A percentile compares a stretch with the other conserved stretches of the same genome.
These are phyloP conservation scores for Francoa sonchifolia DNA, from an alignment of 441 rosid genomes.

Conservation along the genomic window DNA sequence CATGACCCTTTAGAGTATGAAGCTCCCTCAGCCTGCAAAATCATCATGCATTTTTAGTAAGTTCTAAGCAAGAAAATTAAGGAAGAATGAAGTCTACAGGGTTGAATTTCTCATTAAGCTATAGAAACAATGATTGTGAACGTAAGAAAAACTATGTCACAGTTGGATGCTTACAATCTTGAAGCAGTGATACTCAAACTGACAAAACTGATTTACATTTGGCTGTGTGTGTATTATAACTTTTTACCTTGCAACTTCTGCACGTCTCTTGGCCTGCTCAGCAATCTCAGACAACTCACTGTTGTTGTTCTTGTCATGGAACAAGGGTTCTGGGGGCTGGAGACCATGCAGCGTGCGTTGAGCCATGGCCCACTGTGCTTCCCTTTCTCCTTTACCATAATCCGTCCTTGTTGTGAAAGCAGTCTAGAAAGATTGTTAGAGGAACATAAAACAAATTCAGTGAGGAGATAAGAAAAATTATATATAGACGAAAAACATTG, in stretches of 20 bases:
- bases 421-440: too few species aligned
- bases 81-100: background rate
- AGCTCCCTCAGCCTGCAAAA: conserved; percentile 46
- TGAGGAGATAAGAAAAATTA: background rate
- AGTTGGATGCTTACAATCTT: too few species aligned
- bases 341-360: conserved; percentile 66
- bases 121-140: too few species aligned
- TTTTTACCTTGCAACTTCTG: too few species aligned
- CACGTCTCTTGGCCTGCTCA: conserved; percentile 53
- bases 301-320: conserved; percentile 31
- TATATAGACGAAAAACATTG: background rate
- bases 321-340: conserved; percentile 32
- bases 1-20: conserved; percentile 61
- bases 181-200: too few species aligned
- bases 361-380: conserved; percentile 62
- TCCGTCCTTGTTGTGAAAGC: conserved; percentile 69
- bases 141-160: too few species aligned
- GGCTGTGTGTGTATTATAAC: conserved; percentile 19
- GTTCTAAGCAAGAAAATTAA: conserved; percentile 6
- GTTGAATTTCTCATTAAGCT: too few species aligned
- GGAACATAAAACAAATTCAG: background rate
- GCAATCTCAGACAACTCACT: conserved; percentile 50
- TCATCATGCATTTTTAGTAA: too few species aligned
- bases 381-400: conserved; percentile 56
- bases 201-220: too few species aligned